Conservation (phyloP, 768 basidiomycete species). For the Hebeloma cylindrosporum region DNA sequence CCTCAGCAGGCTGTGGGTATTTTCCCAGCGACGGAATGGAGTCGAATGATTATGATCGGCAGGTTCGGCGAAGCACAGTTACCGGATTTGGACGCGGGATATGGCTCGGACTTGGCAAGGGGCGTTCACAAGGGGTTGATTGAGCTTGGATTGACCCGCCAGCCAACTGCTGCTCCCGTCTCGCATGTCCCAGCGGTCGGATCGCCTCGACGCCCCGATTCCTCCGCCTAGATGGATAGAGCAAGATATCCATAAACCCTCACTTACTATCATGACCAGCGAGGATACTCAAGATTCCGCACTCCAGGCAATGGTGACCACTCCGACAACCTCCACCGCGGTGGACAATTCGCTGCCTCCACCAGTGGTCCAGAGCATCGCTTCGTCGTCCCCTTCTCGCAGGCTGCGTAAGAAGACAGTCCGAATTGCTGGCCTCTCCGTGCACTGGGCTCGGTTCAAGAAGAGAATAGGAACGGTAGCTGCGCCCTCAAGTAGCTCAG, state of each 20-base stretch:
- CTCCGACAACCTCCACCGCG: conserved; percentile 3
- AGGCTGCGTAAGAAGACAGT: conserved; percentile 36
- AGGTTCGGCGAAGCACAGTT: conserved; percentile 5
- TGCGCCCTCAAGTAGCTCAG: conserved; percentile 54
- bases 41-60: neutral
- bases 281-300: conserved; percentile 15
- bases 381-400: conserved; percentile 20
- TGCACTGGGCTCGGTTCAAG: conserved; percentile 52
- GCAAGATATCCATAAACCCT: conserved; percentile 10
- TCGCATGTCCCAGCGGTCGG: conserved; percentile 28
- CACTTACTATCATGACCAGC: conserved; percentile 13
- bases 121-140: conserved; percentile 22
- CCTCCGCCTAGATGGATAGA: conserved; percentile 18
- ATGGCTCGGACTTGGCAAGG: conserved; percentile 9
- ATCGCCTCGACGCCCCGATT: conserved; percentile 15
- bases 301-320: conserved; percentile 7
- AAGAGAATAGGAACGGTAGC: conserved; percentile 56
- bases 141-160: no score
- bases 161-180: no score
- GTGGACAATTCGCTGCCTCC: conserved; percentile 35
- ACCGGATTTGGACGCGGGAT: conserved; percentile 11
- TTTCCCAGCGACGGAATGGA: no score
- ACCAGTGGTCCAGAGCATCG: conserved; percentile 38
- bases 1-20: no score
- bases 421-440: conserved; percentile 37